Conservation (phyloP, 2,329 filamentous ascomycete species). For the Camillea tinctor region DNA sequence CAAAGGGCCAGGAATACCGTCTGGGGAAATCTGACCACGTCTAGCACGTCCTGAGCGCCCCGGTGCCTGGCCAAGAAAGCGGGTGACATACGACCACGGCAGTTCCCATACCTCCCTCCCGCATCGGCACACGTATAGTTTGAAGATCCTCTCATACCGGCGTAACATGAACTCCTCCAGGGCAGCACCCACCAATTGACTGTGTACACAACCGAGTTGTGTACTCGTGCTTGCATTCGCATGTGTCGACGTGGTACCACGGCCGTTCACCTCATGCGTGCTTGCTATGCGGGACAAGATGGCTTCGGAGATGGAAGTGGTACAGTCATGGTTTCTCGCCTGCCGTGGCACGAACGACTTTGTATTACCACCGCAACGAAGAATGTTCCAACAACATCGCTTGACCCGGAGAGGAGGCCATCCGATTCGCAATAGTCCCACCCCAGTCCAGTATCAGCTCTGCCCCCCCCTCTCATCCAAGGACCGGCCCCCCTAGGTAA, state of each 20-base stretch:
- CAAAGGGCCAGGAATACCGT: constrained; percentile 3
- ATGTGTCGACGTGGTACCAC: constrained; percentile 26
- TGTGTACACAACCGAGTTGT: constrained; percentile 28
- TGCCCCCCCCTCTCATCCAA: not conserved
- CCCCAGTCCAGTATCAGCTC: not conserved
- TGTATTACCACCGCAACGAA: constrained; percentile 24
- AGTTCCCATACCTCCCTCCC: constrained; percentile 18
- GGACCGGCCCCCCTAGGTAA: constrained; percentile 1
- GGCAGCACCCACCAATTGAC: constrained; percentile 28
- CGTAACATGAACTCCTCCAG: constrained; percentile 18
- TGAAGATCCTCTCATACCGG: constrained; percentile 11
- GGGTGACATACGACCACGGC: constrained; percentile 21
- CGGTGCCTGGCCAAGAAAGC: constrained; percentile 22
- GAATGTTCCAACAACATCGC: constrained; percentile 23
- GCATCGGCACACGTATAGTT: constrained; percentile 17
- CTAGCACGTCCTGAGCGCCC: constrained; percentile 5
- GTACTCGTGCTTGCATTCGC: constrained; percentile 25
- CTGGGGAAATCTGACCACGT: constrained; percentile 6
- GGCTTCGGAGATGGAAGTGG: constrained; percentile 23
- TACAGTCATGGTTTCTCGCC: constrained; percentile 24
- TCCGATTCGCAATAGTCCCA: constrained; percentile 23
- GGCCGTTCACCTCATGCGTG: constrained; percentile 25
- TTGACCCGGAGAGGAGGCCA: constrained; percentile 19
- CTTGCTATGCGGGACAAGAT: constrained; percentile 27
- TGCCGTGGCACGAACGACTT: constrained; percentile 30